Conservation (phyloP, 1,139 yeast species). For the Hemisphaericaspora lyxosophila region DNA sequence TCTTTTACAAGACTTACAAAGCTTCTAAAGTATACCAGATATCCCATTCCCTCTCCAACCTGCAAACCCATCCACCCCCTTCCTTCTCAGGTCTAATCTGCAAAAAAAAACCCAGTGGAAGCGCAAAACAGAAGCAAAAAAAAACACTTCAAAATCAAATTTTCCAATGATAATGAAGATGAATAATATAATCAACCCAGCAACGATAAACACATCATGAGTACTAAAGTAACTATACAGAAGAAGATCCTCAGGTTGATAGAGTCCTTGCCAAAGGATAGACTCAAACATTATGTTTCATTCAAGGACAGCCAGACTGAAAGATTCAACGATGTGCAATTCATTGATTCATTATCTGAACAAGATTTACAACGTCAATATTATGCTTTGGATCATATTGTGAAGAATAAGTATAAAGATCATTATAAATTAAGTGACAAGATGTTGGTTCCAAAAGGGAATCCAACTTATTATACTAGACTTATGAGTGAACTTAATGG, state of each 20-base stretch:
- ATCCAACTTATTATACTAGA: conserved; percentile 74
- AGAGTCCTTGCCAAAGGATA: conserved; percentile 60
- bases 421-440: conserved; percentile 67
- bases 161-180: no score
- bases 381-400: conserved; percentile 56
- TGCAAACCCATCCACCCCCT: no score
- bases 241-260: conserved; percentile 40
- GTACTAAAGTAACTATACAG: conserved; percentile 26
- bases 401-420: conserved; percentile 60
- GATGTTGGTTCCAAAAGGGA: conserved; percentile 74
- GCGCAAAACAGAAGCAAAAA: no score
- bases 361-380: conserved; percentile 60
- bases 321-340: conserved; percentile 38
- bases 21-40: no score
- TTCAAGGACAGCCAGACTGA: conserved; percentile 65
- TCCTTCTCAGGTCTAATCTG: no score
- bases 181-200: no score
- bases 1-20: no score
- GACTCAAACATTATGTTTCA: conserved; percentile 63
- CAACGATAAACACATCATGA: conserved; percentile 10
- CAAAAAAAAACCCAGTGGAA: no score
- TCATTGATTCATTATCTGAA: conserved; percentile 33
- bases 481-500: conserved; percentile 71
- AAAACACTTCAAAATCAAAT: no score
- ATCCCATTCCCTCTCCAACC: no score